phyloP scores from a whole-genome alignment of 768 basidiomycete species.

The Pleurotus pulmonarius region DNA sequence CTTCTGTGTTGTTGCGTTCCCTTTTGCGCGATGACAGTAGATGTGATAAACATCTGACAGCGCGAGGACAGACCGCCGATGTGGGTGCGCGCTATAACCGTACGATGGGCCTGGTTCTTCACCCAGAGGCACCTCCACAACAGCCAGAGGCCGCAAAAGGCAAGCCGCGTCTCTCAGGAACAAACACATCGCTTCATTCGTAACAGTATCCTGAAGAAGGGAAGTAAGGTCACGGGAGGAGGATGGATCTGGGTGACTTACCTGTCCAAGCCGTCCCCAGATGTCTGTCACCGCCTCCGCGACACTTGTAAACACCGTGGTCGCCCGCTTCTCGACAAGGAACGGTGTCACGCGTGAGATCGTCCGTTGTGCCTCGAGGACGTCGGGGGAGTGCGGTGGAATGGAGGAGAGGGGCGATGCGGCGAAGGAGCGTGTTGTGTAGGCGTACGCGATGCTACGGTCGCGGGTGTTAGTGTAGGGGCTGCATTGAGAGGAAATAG shows the following conservation, averaged over 20 bases:
- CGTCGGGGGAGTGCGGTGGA: constrained; percentile 35
- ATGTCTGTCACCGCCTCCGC: constrained; percentile 54
- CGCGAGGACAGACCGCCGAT: constrained; percentile 37
- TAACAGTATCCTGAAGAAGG: constrained; percentile 27
- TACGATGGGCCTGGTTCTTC: constrained; percentile 8
- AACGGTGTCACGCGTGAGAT: constrained; percentile 62
- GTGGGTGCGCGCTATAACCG: constrained; percentile 32
- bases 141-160: constrained; percentile 48
- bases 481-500: not conserved
- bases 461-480: constrained; percentile 1
- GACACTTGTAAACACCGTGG: constrained; percentile 45
- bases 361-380: constrained; percentile 40
- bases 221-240: not conserved
- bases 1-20: constrained; percentile 52
- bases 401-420: constrained; percentile 52
- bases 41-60: constrained; percentile 48
- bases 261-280: constrained; percentile 62
- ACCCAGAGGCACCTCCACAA: constrained; percentile 17
- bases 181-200: constrained; percentile 41
- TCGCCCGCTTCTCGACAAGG: constrained; percentile 56
- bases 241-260: constrained; percentile 22
- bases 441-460: constrained; percentile 65
- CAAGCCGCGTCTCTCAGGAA: constrained; percentile 53
- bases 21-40: no score
- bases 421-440: constrained; percentile 58